Evolutionary conservation across 2,329 filamentous ascomycete genomes (phyloP).

Genomic region (Talaromyces amestolkiae): DNA sequence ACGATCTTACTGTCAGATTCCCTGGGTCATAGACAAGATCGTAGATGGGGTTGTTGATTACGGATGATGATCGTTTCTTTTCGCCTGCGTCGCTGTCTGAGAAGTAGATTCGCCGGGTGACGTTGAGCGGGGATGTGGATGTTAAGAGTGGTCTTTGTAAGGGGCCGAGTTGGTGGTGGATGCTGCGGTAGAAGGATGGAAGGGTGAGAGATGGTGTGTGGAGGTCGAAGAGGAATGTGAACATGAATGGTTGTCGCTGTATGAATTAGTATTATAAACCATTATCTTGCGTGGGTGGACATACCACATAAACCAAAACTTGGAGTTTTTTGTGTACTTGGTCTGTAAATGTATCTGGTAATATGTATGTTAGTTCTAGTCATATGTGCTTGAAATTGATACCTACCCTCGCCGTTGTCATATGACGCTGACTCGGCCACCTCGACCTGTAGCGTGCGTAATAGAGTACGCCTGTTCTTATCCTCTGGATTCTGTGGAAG

Average conservation of each 20-base stretch:
- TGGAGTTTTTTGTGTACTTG: conserved; percentile 29
- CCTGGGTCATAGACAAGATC: conserved; percentile 61
- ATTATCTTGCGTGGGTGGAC: conserved; percentile 14
- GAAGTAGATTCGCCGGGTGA: conserved; percentile 37
- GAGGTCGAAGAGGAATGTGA: conserved; percentile 50
- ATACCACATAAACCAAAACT: conserved; percentile 45
- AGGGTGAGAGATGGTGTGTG: conserved; percentile 42
- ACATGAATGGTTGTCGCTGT: conserved; percentile 51
- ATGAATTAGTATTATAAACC: neutral
- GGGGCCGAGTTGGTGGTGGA: conserved; percentile 50
- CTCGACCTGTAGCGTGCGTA: conserved; percentile 38
- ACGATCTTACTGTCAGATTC: conserved; percentile 58
- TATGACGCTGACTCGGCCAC: conserved; percentile 22
- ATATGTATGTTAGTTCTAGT: neutral
- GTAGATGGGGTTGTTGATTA: conserved; percentile 50
- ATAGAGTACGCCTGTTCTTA: conserved; percentile 33
- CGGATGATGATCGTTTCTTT: conserved; percentile 29
- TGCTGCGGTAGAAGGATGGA: conserved; percentile 46
- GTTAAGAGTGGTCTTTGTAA: conserved; percentile 46
- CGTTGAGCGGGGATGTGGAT: conserved; percentile 47
- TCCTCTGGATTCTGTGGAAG: conserved; percentile 23
- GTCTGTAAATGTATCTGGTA: conserved; percentile 2
- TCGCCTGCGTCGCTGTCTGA: conserved; percentile 35
- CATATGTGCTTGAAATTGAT: neutral
- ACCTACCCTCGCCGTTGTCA: conserved; percentile 15